These are phyloP conservation scores for Arachis stenosperma DNA, from an alignment of 306 rosid genomes.

Conservation along the genomic window DNA sequence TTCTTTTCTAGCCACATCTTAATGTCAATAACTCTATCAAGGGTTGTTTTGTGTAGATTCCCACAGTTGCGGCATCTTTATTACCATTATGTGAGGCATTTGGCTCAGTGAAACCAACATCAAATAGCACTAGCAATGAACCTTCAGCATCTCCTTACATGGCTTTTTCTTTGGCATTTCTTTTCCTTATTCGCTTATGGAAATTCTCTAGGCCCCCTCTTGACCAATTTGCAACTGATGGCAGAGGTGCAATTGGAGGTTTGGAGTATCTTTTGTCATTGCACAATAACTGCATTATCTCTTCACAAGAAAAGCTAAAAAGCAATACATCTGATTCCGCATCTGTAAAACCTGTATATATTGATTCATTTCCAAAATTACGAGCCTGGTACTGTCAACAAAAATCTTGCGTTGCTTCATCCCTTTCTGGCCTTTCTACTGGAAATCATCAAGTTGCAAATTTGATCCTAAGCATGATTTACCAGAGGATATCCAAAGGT, in stretches of 20 bases:
- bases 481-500: conserved; percentile 62
- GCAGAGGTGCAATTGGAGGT: conserved; percentile 61
- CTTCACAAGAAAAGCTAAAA: conserved; percentile 47
- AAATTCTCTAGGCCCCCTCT: conserved; percentile 74
- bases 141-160: conserved; percentile 57
- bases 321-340: conserved; percentile 47
- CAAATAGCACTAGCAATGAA: conserved; percentile 51
- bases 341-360: conserved; percentile 48
- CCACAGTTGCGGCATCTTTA: conserved; percentile 68
- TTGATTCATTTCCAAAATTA: conserved; percentile 74
- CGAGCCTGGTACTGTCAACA: conserved; percentile 73
- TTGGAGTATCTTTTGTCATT: conserved; percentile 77
- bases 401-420: conserved; percentile 67
- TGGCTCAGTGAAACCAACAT: conserved; percentile 66
- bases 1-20: too few relatives aligned
- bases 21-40: conserved; percentile 30
- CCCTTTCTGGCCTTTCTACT: conserved; percentile 63
- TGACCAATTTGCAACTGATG: conserved; percentile 62
- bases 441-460: conserved; percentile 68
- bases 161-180: conserved; percentile 77
- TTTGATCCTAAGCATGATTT: conserved; percentile 72
- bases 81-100: conserved; percentile 80
- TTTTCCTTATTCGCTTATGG: conserved; percentile 77
- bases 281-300: conserved; percentile 52
- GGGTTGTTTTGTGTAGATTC: conserved; percentile 57